Percentiles rank a stretch among this genome's conserved stretches.
phyloP scores from a whole-genome alignment of 768 basidiomycete genomes.

The Collybia sordida region DNA sequence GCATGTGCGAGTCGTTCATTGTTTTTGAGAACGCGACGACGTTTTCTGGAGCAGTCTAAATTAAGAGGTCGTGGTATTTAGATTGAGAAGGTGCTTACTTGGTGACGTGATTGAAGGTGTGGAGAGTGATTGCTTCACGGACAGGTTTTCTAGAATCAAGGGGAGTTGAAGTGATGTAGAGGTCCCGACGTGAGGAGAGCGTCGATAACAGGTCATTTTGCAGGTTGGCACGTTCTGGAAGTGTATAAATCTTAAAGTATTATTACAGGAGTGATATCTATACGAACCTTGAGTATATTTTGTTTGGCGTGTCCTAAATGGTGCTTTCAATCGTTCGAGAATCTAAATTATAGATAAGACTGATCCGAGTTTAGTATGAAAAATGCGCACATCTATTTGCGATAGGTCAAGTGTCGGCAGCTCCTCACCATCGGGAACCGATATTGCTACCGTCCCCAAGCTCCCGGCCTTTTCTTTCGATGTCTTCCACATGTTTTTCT shows the following conservation, averaged over 20 bases:
- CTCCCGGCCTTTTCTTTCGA: slow-evolving; percentile 50
- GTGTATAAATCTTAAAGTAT: slow-evolving; percentile 4
- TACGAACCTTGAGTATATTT: slow-evolving; percentile 53
- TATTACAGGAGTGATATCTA: neutral
- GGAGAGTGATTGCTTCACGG: slow-evolving; percentile 72
- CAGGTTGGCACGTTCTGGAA: slow-evolving; percentile 47
- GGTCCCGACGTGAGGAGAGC: slow-evolving; percentile 68
- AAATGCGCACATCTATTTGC: slow-evolving; percentile 28
- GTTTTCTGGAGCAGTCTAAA: slow-evolving; percentile 61
- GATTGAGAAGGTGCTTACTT: slow-evolving; percentile 54
- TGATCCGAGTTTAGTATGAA: neutral
- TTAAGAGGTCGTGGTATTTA: neutral
- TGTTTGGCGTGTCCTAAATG: slow-evolving; percentile 54
- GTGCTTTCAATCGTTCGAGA: slow-evolving; percentile 51
- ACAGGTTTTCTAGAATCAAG: slow-evolving; percentile 61
- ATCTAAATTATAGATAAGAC: slow-evolving; percentile 36
- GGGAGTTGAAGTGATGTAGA: slow-evolving; percentile 70
- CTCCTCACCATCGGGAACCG: slow-evolving; percentile 41
- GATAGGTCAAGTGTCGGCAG: slow-evolving; percentile 22
- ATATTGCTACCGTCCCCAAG: slow-evolving; percentile 55
- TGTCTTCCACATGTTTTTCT: slow-evolving; percentile 56
- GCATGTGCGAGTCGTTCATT: slow-evolving; percentile 87
- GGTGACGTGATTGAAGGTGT: slow-evolving; percentile 85
- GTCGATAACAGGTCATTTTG: slow-evolving; percentile 70
- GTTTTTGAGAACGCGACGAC: slow-evolving; percentile 86